Conservation (phyloP, 768 basidiomycete species). For the Suillus clintonianus region DNA sequence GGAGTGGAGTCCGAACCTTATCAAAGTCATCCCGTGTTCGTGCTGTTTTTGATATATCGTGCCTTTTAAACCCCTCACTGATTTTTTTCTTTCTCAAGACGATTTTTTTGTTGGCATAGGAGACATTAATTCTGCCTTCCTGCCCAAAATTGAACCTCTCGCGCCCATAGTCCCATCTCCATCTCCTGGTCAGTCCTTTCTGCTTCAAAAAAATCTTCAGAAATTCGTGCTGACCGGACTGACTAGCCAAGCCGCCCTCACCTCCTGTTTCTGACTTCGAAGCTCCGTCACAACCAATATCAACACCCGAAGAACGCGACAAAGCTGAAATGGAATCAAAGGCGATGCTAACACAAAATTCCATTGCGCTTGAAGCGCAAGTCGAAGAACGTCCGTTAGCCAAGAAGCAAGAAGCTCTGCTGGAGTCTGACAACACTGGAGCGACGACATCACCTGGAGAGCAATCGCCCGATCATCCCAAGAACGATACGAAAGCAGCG, state of each 20-base stretch:
- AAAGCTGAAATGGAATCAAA: constrained; percentile 47
- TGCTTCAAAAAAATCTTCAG: neutral
- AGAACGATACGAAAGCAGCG: constrained; percentile 16
- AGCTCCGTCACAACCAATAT: constrained; percentile 10
- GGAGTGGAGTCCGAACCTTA: constrained; percentile 95
- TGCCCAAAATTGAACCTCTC: constrained; percentile 72
- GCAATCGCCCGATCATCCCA: constrained; percentile 13
- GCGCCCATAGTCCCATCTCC: constrained; percentile 24
- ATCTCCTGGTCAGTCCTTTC: constrained; percentile 20
- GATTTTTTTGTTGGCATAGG: constrained; percentile 99
- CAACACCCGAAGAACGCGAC: constrained; percentile 43
- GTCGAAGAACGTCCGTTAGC: constrained; percentile 85
- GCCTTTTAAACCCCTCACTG: neutral
- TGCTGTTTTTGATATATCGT: constrained; percentile 10
- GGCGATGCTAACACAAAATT: constrained; percentile 68
- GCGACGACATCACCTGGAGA: neutral
- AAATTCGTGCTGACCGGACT: constrained; percentile 4
- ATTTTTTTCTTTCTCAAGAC: constrained; percentile 47
- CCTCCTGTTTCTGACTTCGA: constrained; percentile 18
- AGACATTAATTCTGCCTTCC: constrained; percentile 94
- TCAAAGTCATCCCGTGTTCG: constrained; percentile 96
- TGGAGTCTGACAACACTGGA: constrained; percentile 42
- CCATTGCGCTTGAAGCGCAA: constrained; percentile 78
- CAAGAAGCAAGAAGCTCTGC: constrained; percentile 80
- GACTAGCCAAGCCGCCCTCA: constrained; percentile 20